phyloP scores from a whole-genome alignment of 2,329 filamentous ascomycete species.

The Beauveria rudraprayagi region DNA sequence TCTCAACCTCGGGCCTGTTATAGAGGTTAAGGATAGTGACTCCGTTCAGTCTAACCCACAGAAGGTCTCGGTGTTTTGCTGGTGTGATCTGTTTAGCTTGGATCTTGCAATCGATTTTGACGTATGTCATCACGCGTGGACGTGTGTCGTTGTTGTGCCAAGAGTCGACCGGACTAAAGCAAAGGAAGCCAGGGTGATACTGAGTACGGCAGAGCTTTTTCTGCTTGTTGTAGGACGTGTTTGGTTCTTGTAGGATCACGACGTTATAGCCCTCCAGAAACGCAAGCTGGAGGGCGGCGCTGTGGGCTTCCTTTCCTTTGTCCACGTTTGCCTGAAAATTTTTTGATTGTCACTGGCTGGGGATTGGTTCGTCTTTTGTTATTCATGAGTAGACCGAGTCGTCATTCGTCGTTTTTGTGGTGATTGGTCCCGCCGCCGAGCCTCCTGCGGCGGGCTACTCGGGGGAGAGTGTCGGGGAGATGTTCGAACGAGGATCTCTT shows the following conservation, averaged over 20 bases:
- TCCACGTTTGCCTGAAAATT: constrained; percentile 1
- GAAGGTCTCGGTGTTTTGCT: not conserved
- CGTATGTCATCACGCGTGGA: not conserved
- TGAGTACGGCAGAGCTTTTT: not conserved
- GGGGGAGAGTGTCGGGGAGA: not conserved
- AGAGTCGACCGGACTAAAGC: not conserved
- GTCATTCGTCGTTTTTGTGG: not conserved
- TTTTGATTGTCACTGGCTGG: not conserved
- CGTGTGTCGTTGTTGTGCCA: not conserved
- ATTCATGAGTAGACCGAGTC: not conserved
- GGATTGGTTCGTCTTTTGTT: not conserved
- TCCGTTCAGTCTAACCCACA: not conserved
- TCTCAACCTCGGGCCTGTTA: not conserved
- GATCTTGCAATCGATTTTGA: not conserved
- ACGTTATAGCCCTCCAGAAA: constrained; percentile 4
- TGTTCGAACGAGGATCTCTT: not conserved
- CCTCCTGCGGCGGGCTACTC: not conserved
- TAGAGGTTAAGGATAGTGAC: not conserved
- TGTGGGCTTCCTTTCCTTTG: not conserved
- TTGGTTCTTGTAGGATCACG: not conserved
- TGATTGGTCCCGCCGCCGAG: not conserved
- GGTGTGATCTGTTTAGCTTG: not conserved
- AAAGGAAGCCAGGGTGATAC: constrained; percentile 1
- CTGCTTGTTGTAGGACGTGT: not conserved
- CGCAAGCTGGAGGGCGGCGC: not conserved